phyloP scores from a whole-genome alignment of 495 filamentous ascomycete genomes.

The Xanthoparmelia taractica region DNA sequence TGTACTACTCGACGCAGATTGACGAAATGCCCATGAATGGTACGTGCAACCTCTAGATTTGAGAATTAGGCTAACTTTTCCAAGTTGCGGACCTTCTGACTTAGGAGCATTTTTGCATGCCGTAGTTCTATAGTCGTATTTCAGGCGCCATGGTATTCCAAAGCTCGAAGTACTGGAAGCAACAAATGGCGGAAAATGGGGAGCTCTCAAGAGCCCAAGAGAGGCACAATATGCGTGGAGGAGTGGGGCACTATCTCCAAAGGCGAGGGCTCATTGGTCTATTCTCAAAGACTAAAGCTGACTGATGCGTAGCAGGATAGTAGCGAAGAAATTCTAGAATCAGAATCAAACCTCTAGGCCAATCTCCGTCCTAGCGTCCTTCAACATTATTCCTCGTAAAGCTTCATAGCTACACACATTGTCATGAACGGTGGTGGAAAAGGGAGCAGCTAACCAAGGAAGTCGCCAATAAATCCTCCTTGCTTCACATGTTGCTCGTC shows the following conservation, averaged over 20 bases:
- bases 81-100: slow-evolving; percentile 55
- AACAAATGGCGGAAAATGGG: not conserved
- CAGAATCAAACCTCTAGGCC: not conserved
- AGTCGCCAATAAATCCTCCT: not conserved
- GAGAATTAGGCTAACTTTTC: slow-evolving; percentile 12
- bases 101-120: slow-evolving; percentile 7
- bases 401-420: not conserved
- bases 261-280: not conserved
- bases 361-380: not conserved
- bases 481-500: not conserved
- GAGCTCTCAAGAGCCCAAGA: not conserved
- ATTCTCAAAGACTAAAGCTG: not conserved
- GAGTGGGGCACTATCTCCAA: not conserved
- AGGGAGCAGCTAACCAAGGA: not conserved
- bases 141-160: not conserved
- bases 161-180: too few relatives aligned
- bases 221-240: slow-evolving; percentile 8
- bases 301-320: not conserved
- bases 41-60: slow-evolving; percentile 19
- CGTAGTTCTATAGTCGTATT: not conserved
- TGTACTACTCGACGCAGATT: slow-evolving; percentile 97
- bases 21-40: slow-evolving; percentile 99
- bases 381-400: not conserved
- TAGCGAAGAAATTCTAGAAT: not conserved
- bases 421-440: not conserved